Percentiles rank a stretch among this genome's conserved stretches.
Evolutionary conservation across 2,329 filamentous ascomycete species (phyloP).

Genomic region (Hymenoscyphus albidus): DNA sequence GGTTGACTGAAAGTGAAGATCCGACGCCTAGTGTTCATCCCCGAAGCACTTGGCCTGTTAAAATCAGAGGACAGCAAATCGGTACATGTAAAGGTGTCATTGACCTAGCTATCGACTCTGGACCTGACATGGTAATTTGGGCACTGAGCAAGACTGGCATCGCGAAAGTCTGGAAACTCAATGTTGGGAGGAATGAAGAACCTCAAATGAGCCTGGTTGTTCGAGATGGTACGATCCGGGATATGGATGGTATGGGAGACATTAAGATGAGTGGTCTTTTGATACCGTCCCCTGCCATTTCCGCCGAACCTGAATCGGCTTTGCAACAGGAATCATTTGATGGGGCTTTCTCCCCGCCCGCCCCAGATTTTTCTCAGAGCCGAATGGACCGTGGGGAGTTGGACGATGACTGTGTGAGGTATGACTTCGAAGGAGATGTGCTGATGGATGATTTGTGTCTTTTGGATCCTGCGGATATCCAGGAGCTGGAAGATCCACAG

Average conservation of each 20-base stretch:
- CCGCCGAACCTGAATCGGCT: background rate
- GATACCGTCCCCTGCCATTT: conserved; percentile 19
- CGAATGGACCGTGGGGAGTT: conserved; percentile 7
- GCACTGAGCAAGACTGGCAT: conserved; percentile 44
- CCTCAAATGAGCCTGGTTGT: conserved; percentile 20
- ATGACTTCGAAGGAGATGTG: conserved; percentile 15
- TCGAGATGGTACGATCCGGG: conserved; percentile 32
- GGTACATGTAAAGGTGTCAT: conserved; percentile 44
- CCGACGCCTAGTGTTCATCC: conserved; percentile 26
- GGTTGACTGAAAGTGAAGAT: conserved; percentile 32
- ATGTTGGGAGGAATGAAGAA: conserved; percentile 26
- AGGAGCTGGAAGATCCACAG: conserved; percentile 9
- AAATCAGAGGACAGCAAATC: conserved; percentile 47
- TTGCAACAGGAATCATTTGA: conserved; percentile 23
- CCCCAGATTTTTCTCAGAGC: background rate
- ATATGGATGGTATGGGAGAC: conserved; percentile 18
- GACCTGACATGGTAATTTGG: conserved; percentile 46
- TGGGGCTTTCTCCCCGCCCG: conserved; percentile 15
- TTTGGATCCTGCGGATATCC: background rate
- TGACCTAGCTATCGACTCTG: conserved; percentile 48
- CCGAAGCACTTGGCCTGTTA: conserved; percentile 44
- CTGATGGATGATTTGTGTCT: conserved; percentile 26
- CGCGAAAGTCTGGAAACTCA: conserved; percentile 46
- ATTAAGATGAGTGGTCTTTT: conserved; percentile 25
- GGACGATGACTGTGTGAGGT: background rate